Evolutionary conservation across 2,329 filamentous ascomycete genomes (phyloP).

Genomic region (Trichophyton simii): DNA sequence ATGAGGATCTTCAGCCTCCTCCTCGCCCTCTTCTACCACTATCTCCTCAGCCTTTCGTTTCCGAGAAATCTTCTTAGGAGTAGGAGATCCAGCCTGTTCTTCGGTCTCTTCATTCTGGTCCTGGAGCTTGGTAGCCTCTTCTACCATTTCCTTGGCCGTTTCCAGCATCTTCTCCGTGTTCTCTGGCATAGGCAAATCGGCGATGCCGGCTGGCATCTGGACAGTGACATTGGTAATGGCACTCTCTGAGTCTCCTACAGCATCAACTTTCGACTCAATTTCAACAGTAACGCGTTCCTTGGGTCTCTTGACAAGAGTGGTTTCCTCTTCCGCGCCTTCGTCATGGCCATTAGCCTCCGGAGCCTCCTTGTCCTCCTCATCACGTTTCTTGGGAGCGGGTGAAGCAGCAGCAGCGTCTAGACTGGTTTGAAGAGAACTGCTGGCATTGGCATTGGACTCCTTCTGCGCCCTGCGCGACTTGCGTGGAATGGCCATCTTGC

Average conservation of each 20-base stretch:
- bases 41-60: constrained; percentile 69
- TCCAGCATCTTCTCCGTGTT: constrained; percentile 74
- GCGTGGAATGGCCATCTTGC: constrained; percentile 40
- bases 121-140: constrained; percentile 47
- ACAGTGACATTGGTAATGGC: constrained; percentile 63
- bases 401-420: constrained; percentile 32
- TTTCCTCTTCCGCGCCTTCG: constrained; percentile 20
- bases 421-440: constrained; percentile 36
- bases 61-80: constrained; percentile 24
- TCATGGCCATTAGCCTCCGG: constrained; percentile 18
- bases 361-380: constrained; percentile 17
- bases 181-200: constrained; percentile 59
- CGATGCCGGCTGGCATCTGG: constrained; percentile 55
- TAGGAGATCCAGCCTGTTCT: constrained; percentile 15
- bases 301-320: constrained; percentile 8
- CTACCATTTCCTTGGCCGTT: constrained; percentile 78
- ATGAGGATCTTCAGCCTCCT: constrained; percentile 23
- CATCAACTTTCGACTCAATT: constrained; percentile 50
- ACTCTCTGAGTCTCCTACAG: constrained; percentile 46
- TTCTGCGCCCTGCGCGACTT: constrained; percentile 41
- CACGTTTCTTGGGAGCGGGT: constrained; percentile 16
- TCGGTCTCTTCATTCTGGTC: constrained; percentile 25
- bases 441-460: constrained; percentile 38
- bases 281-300: constrained; percentile 51
- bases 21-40: constrained; percentile 35